These are phyloP conservation scores for Colletotrichum sp. DNA, from an alignment of 2,329 filamentous ascomycete genomes.

Conservation along the genomic window DNA sequence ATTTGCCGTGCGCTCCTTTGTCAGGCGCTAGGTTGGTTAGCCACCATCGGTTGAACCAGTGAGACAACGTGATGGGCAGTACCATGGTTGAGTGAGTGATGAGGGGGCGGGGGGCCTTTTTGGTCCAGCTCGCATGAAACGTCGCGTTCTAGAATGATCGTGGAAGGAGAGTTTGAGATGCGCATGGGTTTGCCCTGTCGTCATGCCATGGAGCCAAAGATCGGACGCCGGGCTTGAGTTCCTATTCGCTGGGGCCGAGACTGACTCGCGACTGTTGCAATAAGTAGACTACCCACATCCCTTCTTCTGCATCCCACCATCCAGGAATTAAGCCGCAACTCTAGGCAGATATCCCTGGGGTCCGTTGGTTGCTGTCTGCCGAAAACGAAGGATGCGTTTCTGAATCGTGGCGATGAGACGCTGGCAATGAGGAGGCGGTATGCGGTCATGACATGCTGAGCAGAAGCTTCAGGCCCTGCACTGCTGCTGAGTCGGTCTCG, in stretches of 20 bases:
- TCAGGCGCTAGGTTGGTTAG: not conserved
- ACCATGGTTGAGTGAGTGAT: not conserved
- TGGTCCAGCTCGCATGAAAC: constrained; percentile 9
- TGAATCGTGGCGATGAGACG: constrained; percentile 6
- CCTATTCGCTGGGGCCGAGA: not conserved
- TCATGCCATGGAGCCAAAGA: not conserved
- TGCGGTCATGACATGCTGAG: not conserved
- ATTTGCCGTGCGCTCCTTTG: not conserved
- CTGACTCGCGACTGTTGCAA: not conserved
- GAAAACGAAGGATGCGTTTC: not conserved
- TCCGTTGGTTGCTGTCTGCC: not conserved
- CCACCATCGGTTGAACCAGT: not conserved
- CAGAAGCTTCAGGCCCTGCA: not conserved
- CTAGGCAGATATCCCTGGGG: not conserved
- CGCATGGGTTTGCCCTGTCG: not conserved
- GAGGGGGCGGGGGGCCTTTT: not conserved
- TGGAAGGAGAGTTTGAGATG: constrained; percentile 6
- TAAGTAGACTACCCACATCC: not conserved
- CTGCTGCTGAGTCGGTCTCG: not conserved
- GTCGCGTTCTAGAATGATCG: constrained; percentile 7
- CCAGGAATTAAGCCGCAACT: not conserved
- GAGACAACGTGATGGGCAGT: not conserved
- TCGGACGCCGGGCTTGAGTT: not conserved
- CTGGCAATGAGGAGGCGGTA: not conserved
- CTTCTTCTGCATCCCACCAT: not conserved